Conservation (phyloP, 1,284 basidiomycete genomes). For the Moesziomyces parantarcticus region DNA sequence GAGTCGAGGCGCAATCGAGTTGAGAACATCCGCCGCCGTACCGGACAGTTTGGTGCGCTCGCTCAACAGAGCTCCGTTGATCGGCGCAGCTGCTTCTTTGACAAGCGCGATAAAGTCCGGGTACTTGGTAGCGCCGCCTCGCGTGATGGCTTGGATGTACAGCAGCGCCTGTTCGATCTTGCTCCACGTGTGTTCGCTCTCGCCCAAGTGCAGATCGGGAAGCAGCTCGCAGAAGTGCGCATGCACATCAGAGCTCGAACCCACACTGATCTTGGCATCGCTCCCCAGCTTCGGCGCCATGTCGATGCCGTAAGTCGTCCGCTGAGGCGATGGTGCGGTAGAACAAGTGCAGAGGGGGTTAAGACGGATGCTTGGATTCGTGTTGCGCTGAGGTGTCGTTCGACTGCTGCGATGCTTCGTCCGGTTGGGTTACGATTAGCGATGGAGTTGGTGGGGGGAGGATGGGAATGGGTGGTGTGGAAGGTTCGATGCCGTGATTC, state of each 20-base stretch:
- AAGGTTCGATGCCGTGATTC: too few relatives aligned
- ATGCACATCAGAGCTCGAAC: constrained; percentile 10
- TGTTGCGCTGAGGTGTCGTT: too few relatives aligned
- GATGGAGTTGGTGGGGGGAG: too few relatives aligned
- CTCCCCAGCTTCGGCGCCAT: constrained; percentile 17
- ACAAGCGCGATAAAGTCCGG: constrained; percentile 44
- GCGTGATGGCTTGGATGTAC: constrained; percentile 55
- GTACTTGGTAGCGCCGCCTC: constrained; percentile 56
- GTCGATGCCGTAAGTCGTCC: not conserved
- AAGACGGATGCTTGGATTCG: too few relatives aligned
- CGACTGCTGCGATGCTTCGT: too few relatives aligned
- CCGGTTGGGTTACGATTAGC: too few relatives aligned
- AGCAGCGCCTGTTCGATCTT: constrained; percentile 52
- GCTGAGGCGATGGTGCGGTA: too few relatives aligned
- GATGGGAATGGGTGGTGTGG: too few relatives aligned
- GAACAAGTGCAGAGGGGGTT: too few relatives aligned
- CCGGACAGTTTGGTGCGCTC: constrained; percentile 71
- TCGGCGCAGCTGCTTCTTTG: constrained; percentile 36
- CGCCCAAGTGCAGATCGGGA: constrained; percentile 22
- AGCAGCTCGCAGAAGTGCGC: constrained; percentile 25
- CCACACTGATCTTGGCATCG: constrained; percentile 29
- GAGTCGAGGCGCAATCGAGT: constrained; percentile 70
- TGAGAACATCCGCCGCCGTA: constrained; percentile 70
- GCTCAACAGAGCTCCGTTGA: constrained; percentile 68
- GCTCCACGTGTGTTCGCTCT: constrained; percentile 64